A percentile compares a stretch with the other conserved stretches of the same genome.
Conservation (phyloP, 2,329 filamentous ascomycete species). For the Teratosphaeria epicoccoides region DNA sequence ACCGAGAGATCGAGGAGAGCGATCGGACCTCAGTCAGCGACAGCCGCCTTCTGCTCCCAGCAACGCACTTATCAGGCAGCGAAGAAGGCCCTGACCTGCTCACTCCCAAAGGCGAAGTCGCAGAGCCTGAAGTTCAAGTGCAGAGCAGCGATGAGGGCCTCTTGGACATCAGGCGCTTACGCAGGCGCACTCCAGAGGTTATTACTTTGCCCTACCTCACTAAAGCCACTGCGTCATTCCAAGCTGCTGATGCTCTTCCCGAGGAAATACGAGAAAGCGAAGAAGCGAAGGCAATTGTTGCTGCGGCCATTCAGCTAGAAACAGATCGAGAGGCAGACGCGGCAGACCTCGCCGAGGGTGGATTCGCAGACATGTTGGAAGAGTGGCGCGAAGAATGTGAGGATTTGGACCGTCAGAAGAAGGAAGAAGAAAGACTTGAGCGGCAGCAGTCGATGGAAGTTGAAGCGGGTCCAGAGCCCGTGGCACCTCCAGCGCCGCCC, state of each 20-base stretch:
- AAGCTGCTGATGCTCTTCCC: conserved; percentile 21
- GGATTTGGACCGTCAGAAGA: conserved; percentile 31
- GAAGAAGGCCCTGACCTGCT: conserved; percentile 22
- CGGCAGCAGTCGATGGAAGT: conserved; percentile 25
- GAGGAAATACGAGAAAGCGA: conserved; percentile 18
- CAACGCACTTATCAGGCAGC: conserved; percentile 19
- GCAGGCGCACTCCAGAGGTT: conserved; percentile 29
- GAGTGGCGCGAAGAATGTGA: conserved; percentile 33
- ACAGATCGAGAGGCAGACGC: conserved; percentile 20
- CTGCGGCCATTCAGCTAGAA: conserved; percentile 14
- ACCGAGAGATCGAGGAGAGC: conserved; percentile 20
- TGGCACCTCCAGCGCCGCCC: conserved; percentile 24
- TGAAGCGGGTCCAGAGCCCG: conserved; percentile 31
- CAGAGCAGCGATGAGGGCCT: conserved; percentile 13
- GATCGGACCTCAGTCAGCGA: conserved; percentile 3
- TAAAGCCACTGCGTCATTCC: conserved; percentile 17
- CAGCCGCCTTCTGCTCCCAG: conserved; percentile 8
- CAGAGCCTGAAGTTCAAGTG: conserved; percentile 14
- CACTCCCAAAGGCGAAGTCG: conserved; percentile 25
- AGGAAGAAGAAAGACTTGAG: conserved; percentile 29
- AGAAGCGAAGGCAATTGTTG: conserved; percentile 24
- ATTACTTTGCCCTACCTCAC: conserved; percentile 36
- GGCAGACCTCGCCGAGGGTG: conserved; percentile 15
- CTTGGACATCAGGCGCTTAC: conserved; percentile 10
- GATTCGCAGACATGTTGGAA: conserved; percentile 31